Evolutionary conservation across 495 filamentous ascomycete species (phyloP).

Genomic region (Aspergillus nidulans): DNA sequence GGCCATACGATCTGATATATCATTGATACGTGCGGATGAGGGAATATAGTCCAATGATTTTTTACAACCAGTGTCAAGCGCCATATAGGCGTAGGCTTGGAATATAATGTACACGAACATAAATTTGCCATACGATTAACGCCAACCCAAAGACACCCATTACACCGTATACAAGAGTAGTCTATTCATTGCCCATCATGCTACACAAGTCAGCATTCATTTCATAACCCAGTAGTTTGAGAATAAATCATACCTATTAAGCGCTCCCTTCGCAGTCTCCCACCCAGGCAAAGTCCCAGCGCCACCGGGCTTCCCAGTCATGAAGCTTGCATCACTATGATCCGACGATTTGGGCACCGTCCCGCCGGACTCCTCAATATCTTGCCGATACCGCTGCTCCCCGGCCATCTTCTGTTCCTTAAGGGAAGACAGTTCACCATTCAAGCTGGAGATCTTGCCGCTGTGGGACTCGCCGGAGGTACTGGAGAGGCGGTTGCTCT

Average conservation of each 20-base stretch:
- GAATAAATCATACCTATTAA: not conserved
- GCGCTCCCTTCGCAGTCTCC: not conserved
- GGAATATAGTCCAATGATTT: no score
- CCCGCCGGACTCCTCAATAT: not conserved
- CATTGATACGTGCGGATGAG: not conserved
- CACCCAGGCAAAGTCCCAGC: constrained; percentile 6
- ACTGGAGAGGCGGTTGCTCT: constrained; percentile 1
- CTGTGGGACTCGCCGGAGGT: not conserved
- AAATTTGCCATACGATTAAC: not conserved
- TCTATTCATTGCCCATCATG: not conserved
- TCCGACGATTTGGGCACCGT: not conserved
- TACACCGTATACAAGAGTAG: not conserved
- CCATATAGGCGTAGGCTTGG: no score
- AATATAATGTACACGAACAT: no score
- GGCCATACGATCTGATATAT: not conserved
- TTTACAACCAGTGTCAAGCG: not conserved
- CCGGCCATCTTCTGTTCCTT: not conserved
- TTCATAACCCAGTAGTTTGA: not conserved
- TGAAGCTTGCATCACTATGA: not conserved
- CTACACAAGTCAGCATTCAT: not conserved
- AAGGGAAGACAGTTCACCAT: not conserved
- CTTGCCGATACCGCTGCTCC: not conserved
- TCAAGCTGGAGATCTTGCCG: not conserved
- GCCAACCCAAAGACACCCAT: not conserved
- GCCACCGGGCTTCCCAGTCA: constrained; percentile 2